phyloP scores from a whole-genome alignment of 106 monocot species.

The Agapanthus africanus region DNA sequence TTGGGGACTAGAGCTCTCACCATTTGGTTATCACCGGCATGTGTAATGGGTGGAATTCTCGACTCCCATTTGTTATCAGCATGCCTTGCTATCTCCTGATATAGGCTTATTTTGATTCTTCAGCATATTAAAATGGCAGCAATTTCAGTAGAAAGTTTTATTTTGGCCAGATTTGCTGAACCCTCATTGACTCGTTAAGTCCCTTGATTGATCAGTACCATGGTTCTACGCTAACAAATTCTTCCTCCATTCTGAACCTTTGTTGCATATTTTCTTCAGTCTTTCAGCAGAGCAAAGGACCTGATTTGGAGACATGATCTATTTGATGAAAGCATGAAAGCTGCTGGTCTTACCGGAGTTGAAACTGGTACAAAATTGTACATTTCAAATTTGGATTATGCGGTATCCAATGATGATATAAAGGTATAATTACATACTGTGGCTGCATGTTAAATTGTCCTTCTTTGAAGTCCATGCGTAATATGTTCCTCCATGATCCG shows the following conservation, averaged over 20 bases:
- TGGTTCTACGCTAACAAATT: conserved; percentile 32
- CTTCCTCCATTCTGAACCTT: conserved; percentile 38
- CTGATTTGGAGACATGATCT: conserved; percentile 66
- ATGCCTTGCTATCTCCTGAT: conserved; percentile 18
- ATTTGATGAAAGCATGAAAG: conserved; percentile 71
- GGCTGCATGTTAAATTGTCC: neutral
- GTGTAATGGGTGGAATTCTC: conserved; percentile 38
- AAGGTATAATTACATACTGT: conserved; percentile 49
- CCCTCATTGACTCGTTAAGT: conserved; percentile 26
- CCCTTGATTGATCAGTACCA: conserved; percentile 11
- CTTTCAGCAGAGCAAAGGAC: conserved; percentile 73
- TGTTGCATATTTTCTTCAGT: conserved; percentile 47
- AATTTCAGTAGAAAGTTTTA: conserved; percentile 11
- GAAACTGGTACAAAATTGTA: conserved; percentile 79
- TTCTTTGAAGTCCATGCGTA: neutral
- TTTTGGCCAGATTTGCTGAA: conserved; percentile 12
- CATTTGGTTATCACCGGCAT: conserved; percentile 24
- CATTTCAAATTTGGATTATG: conserved; percentile 92
- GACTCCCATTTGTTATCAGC: conserved; percentile 31
- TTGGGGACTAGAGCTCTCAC: conserved; percentile 30
- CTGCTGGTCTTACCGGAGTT: conserved; percentile 48
- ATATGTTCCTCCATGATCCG: neutral
- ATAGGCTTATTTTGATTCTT: conserved; percentile 9
- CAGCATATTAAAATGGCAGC: conserved; percentile 10
- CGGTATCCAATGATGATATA: conserved; percentile 95